Percentiles rank a stretch among this genome's conserved stretches.
These are phyloP conservation scores for Westerdykella ornata DNA, from an alignment of 2,329 filamentous ascomycete genomes.

Conservation along the genomic window DNA sequence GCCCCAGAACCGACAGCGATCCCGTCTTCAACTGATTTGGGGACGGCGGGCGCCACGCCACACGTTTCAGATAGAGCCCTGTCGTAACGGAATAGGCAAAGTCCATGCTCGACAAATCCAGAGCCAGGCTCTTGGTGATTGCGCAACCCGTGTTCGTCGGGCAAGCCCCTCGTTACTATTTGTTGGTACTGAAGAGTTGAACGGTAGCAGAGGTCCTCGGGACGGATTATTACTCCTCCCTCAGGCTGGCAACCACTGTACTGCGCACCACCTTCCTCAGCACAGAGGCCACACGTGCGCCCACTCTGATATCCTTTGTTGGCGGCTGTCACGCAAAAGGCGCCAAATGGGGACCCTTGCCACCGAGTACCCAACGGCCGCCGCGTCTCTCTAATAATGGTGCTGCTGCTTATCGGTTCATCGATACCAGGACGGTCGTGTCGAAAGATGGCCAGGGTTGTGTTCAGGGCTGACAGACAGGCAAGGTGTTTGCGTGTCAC, in stretches of 20 bases:
- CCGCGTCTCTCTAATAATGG: background rate
- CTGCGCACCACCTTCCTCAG: too few species aligned
- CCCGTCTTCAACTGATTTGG: conserved; percentile 24
- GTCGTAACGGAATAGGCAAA: conserved; percentile 24
- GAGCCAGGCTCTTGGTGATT: conserved; percentile 37
- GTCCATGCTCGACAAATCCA: conserved; percentile 24
- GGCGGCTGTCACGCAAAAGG: background rate
- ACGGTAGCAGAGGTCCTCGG: too few species aligned
- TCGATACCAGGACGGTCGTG: conserved; percentile 28
- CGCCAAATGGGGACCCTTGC: background rate
- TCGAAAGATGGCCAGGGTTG: conserved; percentile 28
- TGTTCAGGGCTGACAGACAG: conserved; percentile 31
- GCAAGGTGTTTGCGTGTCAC: conserved; percentile 25
- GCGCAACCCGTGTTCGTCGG: conserved; percentile 27
- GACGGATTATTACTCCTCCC: too few species aligned
- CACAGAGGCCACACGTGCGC: background rate
- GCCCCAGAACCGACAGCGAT: conserved; percentile 19
- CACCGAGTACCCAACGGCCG: background rate
- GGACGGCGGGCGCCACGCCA: conserved; percentile 14
- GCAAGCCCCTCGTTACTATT: conserved; percentile 15
- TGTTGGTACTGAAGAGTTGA: too few species aligned
- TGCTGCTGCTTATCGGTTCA: conserved; percentile 34
- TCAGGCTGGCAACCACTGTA: too few species aligned
- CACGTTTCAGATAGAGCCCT: conserved; percentile 31
- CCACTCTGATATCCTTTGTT: background rate